Evolutionary conservation across 1,139 yeast genomes (phyloP), one percentile per base, ranked within the genome.

Genomic region (Magnusiomyces paraingens): DNA sequence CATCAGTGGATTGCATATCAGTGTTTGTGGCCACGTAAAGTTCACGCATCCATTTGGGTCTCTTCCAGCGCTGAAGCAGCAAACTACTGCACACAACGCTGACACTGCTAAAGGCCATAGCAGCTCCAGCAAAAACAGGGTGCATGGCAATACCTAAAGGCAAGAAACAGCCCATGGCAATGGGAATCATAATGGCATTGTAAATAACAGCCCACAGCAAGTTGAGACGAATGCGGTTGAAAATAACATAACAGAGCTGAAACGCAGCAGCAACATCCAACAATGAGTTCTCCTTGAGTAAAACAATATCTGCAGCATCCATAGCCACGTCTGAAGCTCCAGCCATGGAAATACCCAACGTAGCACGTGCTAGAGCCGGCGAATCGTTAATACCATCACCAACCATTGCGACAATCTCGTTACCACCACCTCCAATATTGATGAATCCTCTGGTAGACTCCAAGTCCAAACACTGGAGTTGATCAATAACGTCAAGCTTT

Each of bases 351-450:
- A 94, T 83, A 20, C 99, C 99, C 18, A 93, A 73, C 61, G 90
- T 88, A 0, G 97, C 88, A 57, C 84, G 80, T 0, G 90, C 95
- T 57, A 93, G 76, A 0, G 98, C 98, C 0, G 98, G 97, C 0
- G 98, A 95, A 69, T 93, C 99, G 67, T 89, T 89, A 62, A 89
- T 86, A 55, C 99, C 99, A 70, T 93, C 99, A 36, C 99, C 99
- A 38, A 93, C 84, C 75, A 94, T 90, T 1, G 93, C 95, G 42
- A 90, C 84, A 15, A 71, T 66, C 21, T 55, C 56, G 11, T 45
- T 39, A 20, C 29, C 11, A 11, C 46, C 50, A 26, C 50, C 46
- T 58, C 1, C 64, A 52, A 26, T 65, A 39, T 18, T 40, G 14
- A 18, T 26, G 22, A 12, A 22, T 21, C n/a, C 26, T n/a, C 42